Evolutionary conservation across 2,329 filamentous ascomycete genomes (phyloP), one percentile per base, ranked within the genome.

Genomic region (Rutstroemia sydowiana): DNA sequence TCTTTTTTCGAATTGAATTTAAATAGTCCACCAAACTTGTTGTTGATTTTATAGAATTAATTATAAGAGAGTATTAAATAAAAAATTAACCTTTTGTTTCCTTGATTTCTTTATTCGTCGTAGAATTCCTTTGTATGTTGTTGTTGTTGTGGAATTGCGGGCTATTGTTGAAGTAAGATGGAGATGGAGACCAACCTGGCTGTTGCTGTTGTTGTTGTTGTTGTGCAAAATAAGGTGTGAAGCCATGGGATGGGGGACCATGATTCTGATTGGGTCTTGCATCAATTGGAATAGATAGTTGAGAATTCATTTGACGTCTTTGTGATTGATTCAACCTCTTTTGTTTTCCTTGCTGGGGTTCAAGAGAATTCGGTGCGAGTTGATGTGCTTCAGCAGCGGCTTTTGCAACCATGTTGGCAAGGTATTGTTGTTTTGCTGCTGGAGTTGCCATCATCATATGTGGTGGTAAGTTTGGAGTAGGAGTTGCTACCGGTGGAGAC

Each of bases 251-350:
- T 13, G 63, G 57, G 26, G 65, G 63, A 21, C 62, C 61, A 40
- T 66, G 53, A 14, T 64, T 58, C 14, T 68, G 66, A 51, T 72
- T 71, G 11, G 72, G 65, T 23, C 58, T 53, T 23, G 57, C 36
- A 54, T 81, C 76, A 47, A 83, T 71, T 4, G 78, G 73, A 42
- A 83, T 75, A 0, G 77, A 74, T 16, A 82, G 60, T 57, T 83
- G 76, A 4, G 79, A 73, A 51, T 73, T 81, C 77, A 82, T 79
- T 60, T 83, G 78, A 20, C 81, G 75, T 45, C 81, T 73, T 59
- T 84, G 78, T 1, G 81, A 80, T 61, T 85, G 81, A 55, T 85
- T 85, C 2, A 71, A 75, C 20, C 80, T 77, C 59, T 75, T 81
- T 9, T 56, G 49, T 31, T 55, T 51, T 39, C 28, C 18, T 59